phyloP scores from a whole-genome alignment of 306 rosid genomes.

The Crataegus laevigata region DNA sequence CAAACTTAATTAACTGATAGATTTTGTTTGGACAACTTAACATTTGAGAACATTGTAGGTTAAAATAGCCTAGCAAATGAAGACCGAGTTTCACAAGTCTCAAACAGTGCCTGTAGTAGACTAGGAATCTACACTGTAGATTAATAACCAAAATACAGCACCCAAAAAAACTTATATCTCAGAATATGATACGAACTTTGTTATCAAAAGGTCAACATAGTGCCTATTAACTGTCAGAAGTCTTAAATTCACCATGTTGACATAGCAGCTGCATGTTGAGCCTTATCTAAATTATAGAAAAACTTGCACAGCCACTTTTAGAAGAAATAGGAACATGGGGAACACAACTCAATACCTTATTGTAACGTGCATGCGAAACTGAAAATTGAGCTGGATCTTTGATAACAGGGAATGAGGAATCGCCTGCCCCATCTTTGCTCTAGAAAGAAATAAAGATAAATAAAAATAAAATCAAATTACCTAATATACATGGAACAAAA shows the following conservation, averaged over 20 bases:
- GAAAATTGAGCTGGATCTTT: conserved; percentile 90
- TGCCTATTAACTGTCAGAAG: background rate
- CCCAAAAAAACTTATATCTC: background rate
- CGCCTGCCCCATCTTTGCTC: conserved; percentile 87
- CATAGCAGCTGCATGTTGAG: background rate
- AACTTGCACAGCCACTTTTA: background rate
- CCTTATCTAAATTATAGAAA: background rate
- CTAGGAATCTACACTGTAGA: background rate
- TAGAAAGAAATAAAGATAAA: conserved; percentile 21
- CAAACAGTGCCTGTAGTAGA: background rate
- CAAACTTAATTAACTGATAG: background rate
- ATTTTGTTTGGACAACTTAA: background rate
- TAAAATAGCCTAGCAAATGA: background rate
- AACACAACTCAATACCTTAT: conserved; percentile 53
- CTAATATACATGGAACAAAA: conserved; percentile 1
- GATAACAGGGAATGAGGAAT: conserved; percentile 72
- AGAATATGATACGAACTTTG: background rate
- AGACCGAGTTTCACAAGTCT: background rate
- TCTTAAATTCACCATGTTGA: background rate
- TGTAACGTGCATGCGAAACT: conserved; percentile 89
- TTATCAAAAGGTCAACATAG: background rate
- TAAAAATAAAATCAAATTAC: conserved; percentile 13
- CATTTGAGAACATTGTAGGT: background rate
- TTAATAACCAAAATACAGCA: background rate
- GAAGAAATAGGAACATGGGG: background rate